phyloP scores from a whole-genome alignment of 1,284 basidiomycete genomes.

The Boletus coffeatus region DNA sequence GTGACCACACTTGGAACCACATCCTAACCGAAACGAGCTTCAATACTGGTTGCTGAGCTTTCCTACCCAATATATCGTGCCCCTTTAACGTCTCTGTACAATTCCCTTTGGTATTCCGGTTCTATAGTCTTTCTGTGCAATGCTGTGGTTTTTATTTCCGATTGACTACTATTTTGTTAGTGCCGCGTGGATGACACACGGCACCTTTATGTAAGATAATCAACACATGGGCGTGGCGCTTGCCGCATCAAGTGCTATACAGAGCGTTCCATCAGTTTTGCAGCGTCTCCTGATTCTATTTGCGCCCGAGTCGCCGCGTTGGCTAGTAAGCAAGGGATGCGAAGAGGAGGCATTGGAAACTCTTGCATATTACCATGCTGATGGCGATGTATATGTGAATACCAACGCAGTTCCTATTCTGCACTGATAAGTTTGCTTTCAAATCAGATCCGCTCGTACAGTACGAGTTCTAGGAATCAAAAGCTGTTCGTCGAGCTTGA shows the following conservation, averaged over 20 bases:
- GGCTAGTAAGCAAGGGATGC: conserved; percentile 59
- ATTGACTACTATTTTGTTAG: conserved; percentile 26
- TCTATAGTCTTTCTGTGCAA: conserved; percentile 40
- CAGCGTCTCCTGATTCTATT: conserved; percentile 58
- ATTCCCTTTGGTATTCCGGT: conserved; percentile 76
- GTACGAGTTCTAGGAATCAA: conserved; percentile 74
- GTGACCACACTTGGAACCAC: too few species aligned
- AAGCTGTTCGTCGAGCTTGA: conserved; percentile 60
- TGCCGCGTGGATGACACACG: conserved; percentile 73
- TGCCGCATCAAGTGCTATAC: conserved; percentile 58
- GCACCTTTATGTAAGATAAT: conserved; percentile 55
- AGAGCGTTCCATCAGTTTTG: conserved; percentile 55
- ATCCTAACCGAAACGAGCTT: conserved; percentile 33
- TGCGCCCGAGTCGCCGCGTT: conserved; percentile 70
- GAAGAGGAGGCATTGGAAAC: conserved; percentile 54
- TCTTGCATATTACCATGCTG: conserved; percentile 72
- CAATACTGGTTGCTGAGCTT: conserved; percentile 71
- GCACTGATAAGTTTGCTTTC: neutral
- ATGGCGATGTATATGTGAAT: conserved; percentile 45
- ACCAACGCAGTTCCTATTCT: neutral
- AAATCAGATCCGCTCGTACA: conserved; percentile 65
- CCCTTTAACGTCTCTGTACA: conserved; percentile 65
- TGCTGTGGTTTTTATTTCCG: neutral
- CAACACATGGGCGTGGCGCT: conserved; percentile 68
- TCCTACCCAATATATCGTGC: conserved; percentile 74